A percentile compares a stretch with the other conserved stretches of the same genome.
Conservation (phyloP, 2,329 filamentous ascomycete species). For the Arachnomyces sp. region DNA sequence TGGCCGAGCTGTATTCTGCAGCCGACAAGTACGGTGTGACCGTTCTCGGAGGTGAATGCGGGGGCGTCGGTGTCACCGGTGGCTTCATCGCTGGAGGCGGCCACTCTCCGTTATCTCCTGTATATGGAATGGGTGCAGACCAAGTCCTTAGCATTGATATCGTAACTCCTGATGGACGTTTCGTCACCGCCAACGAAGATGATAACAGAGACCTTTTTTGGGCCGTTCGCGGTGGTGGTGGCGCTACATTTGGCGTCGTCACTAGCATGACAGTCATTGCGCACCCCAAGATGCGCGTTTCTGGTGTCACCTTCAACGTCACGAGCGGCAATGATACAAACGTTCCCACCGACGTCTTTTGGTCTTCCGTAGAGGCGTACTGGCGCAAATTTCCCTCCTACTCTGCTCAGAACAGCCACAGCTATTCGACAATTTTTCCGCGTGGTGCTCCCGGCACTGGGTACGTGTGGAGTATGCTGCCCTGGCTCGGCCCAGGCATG, state of each 20-base stretch:
- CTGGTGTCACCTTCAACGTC: conserved; percentile 34
- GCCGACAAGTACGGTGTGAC: conserved; percentile 41
- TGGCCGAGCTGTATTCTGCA: conserved; percentile 46
- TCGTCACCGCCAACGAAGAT: conserved; percentile 35
- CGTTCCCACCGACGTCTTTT: background rate
- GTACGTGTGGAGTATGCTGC: conserved; percentile 21
- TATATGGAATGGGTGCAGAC: conserved; percentile 46
- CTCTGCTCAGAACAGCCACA: background rate
- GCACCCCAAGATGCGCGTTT: conserved; percentile 39
- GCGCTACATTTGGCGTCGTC: conserved; percentile 47
- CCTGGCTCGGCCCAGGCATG: conserved; percentile 32
- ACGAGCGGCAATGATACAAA: background rate
- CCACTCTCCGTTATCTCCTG: conserved; percentile 45
- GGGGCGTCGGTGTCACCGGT: conserved; percentile 45
- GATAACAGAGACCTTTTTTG: conserved; percentile 42
- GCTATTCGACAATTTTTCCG: background rate
- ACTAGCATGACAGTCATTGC: conserved; percentile 45
- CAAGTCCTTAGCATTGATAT: conserved; percentile 43
- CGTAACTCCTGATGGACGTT: conserved; percentile 39
- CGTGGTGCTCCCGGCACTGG: conserved; percentile 10
- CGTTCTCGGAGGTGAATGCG: conserved; percentile 48
- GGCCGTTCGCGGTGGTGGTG: conserved; percentile 42
- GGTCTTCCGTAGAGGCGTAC: background rate
- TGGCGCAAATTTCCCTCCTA: background rate
- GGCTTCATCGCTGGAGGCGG: conserved; percentile 45